Evolutionary conservation across 1,139 yeast species (phyloP).

Genomic region (Pichia sp.): DNA sequence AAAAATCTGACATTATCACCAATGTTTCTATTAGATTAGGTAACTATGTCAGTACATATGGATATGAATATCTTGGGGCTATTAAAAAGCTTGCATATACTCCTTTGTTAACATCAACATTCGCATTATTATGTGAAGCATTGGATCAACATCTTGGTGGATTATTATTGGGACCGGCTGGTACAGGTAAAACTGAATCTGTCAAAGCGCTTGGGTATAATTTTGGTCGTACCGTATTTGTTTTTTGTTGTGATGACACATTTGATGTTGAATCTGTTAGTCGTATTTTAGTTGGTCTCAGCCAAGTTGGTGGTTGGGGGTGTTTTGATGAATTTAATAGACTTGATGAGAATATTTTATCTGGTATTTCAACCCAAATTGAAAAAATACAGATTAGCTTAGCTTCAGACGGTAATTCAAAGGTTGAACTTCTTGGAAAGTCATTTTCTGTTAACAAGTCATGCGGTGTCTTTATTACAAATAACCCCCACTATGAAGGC

Average conservation of each 20-base stretch:
- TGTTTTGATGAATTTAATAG: constrained; percentile 97
- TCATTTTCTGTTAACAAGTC: constrained; percentile 43
- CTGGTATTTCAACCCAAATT: constrained; percentile 84
- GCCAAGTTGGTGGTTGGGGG: constrained; percentile 91
- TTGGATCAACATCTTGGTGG: constrained; percentile 79
- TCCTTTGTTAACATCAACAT: constrained; percentile 66
- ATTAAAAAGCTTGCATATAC: constrained; percentile 78
- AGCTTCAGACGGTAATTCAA: constrained; percentile 17
- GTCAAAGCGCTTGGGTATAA: constrained; percentile 81
- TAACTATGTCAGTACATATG: constrained; percentile 55
- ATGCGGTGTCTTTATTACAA: constrained; percentile 82
- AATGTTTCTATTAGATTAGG: constrained; percentile 55
- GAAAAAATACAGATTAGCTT: constrained; percentile 67
- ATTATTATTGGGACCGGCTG: constrained; percentile 95
- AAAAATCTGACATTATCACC: constrained; percentile 23
- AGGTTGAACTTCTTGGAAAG: constrained; percentile 51
- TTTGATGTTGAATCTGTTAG: constrained; percentile 84
- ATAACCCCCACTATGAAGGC: constrained; percentile 91
- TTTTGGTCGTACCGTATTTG: constrained; percentile 79
- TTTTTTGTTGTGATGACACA: constrained; percentile 88
- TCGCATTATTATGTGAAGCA: constrained; percentile 72
- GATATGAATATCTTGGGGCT: constrained; percentile 81
- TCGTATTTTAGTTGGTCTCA: constrained; percentile 76
- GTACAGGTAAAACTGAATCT: constrained; percentile 95
- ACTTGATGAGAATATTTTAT: constrained; percentile 64